These are phyloP conservation scores for Aotearoamyces nothofagi DNA, from an alignment of 2,329 filamentous ascomycete genomes.

Conservation along the genomic window DNA sequence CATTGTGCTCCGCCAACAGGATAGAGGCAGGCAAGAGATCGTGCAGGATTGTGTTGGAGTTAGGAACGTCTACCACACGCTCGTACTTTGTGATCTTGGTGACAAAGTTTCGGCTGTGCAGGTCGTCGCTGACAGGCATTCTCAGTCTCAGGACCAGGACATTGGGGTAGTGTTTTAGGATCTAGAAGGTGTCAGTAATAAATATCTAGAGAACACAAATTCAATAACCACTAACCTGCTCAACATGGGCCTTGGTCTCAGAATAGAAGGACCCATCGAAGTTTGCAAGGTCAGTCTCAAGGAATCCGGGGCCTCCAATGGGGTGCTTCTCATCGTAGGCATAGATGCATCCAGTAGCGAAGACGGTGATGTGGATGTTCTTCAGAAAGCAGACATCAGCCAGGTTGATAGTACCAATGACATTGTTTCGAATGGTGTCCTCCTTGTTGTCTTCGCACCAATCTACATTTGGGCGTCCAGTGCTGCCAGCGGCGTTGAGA, in stretches of 20 bases:
- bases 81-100: slow-evolving; percentile 54
- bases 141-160: slow-evolving; percentile 48
- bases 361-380: slow-evolving; percentile 47
- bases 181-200: slow-evolving; percentile 20
- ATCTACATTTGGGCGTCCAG: slow-evolving; percentile 53
- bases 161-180: slow-evolving; percentile 46
- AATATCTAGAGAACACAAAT: too few species aligned
- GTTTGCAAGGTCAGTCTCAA: slow-evolving; percentile 47
- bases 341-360: slow-evolving; percentile 55
- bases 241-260: slow-evolving; percentile 48
- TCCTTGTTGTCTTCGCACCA: slow-evolving; percentile 59
- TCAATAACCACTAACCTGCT: slow-evolving; percentile 43
- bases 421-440: slow-evolving; percentile 51
- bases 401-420: slow-evolving; percentile 48
- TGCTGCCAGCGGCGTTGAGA: slow-evolving; percentile 50
- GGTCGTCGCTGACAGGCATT: slow-evolving; percentile 55
- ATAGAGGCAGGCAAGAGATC: slow-evolving; percentile 48
- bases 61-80: slow-evolving; percentile 50
- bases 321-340: slow-evolving; percentile 45
- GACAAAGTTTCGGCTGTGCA: slow-evolving; percentile 51
- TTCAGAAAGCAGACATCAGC: slow-evolving; percentile 43
- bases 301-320: slow-evolving; percentile 42
- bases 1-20: slow-evolving; percentile 41
- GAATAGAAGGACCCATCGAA: slow-evolving; percentile 56
- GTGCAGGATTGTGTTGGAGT: slow-evolving; percentile 51